Conservation (phyloP, 2,329 filamentous ascomycete genomes). For the Chrysosphaeria jannelii region DNA sequence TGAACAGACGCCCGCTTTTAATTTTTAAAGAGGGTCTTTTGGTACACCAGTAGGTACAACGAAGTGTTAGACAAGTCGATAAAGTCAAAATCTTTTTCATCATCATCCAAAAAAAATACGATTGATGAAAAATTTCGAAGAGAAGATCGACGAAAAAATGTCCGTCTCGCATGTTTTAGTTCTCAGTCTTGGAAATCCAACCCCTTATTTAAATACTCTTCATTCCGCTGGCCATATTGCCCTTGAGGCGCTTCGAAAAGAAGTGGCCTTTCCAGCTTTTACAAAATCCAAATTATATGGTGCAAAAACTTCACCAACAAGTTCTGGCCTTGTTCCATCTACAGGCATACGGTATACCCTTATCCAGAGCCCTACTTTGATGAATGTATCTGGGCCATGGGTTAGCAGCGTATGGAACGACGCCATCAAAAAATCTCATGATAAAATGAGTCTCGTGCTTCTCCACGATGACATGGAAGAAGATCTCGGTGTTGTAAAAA, state of each 20-base stretch:
- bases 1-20: too few relatives aligned
- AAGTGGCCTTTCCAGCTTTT: constrained; percentile 20
- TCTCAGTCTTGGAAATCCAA: constrained; percentile 66
- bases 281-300: constrained; percentile 13
- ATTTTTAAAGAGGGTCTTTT: too few relatives aligned
- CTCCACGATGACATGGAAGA: constrained; percentile 75
- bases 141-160: too few relatives aligned
- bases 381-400: constrained; percentile 61
- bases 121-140: too few relatives aligned
- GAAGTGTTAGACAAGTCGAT: too few relatives aligned
- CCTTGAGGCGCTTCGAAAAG: constrained; percentile 26
- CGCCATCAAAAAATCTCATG: constrained; percentile 10
- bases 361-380: constrained; percentile 43
- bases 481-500: constrained; percentile 31
- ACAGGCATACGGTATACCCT: constrained; percentile 25
- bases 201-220: constrained; percentile 42
- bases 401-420: constrained; percentile 28
- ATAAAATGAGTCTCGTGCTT: constrained; percentile 45
- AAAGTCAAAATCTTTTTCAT: too few relatives aligned
- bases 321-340: constrained; percentile 3
- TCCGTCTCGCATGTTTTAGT: constrained; percentile 28
- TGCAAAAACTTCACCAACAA: constrained; percentile 18
- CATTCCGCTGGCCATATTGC: constrained; percentile 71
- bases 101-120: too few relatives aligned
- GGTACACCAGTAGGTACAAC: too few relatives aligned